A percentile compares a stretch with the other conserved stretches of the same genome.
Evolutionary conservation across 352 stramenopile genomes (phyloP).

Genomic region (Globisporangium acanthophoron): DNA sequence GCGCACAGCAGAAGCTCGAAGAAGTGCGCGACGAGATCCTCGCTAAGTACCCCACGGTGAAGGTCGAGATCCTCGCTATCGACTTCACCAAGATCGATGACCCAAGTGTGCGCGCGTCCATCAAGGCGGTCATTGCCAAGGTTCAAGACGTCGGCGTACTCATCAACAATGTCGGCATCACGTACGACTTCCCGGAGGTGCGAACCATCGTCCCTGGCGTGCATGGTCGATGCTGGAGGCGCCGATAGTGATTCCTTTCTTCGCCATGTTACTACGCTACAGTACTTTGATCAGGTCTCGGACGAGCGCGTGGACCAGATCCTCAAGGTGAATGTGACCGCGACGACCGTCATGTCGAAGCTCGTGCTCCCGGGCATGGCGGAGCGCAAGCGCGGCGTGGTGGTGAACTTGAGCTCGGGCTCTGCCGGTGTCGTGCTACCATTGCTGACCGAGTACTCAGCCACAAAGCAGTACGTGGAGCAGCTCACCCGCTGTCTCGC

Average conservation of each 20-base stretch:
- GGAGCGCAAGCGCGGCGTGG: conserved; percentile 90
- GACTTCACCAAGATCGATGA: conserved; percentile 94
- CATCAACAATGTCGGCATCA: conserved; percentile 99
- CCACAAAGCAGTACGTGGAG: conserved; percentile 97
- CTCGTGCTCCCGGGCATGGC: conserved; percentile 94
- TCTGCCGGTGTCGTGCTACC: conserved; percentile 94
- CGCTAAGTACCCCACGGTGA: conserved; percentile 85
- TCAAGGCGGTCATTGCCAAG: conserved; percentile 51
- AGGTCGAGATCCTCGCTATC: conserved; percentile 87
- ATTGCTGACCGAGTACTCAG: conserved; percentile 95
- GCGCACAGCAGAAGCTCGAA: conserved; percentile 95
- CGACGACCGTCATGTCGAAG: conserved; percentile 79
- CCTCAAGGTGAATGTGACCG: conserved; percentile 86
- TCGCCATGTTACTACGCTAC: conserved; percentile 1
- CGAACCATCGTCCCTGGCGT: not conserved
- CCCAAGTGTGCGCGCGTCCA: conserved; percentile 40
- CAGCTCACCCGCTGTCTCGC: conserved; percentile 95
- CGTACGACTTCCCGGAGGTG: conserved; percentile 94
- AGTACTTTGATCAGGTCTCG: conserved; percentile 96
- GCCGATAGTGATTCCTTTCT: not conserved
- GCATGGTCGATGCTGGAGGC: not conserved
- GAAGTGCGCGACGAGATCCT: conserved; percentile 92
- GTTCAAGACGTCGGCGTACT: conserved; percentile 95
- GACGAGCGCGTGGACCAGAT: conserved; percentile 91
- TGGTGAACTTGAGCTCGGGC: conserved; percentile 97